A percentile compares a stretch with the other conserved stretches of the same genome.
Evolutionary conservation across 345 rosid species (phyloP).

Genomic region (Corchorus olitorius): DNA sequence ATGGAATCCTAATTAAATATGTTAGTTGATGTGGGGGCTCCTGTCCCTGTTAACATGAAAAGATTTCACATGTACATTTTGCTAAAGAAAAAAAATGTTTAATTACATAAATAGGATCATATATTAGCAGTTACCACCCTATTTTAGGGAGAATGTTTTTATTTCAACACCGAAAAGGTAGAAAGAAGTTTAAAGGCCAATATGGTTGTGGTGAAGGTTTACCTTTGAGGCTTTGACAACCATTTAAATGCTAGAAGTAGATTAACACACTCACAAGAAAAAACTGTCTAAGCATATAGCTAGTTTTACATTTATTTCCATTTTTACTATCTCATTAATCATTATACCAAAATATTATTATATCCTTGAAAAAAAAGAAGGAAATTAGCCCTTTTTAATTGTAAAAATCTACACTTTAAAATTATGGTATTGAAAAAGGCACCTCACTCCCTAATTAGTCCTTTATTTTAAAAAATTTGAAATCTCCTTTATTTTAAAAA

Average conservation of each 20-base stretch:
- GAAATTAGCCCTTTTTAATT: neutral
- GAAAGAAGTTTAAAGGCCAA: neutral
- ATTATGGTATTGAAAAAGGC: neutral
- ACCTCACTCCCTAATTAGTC: neutral
- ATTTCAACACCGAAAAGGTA: neutral
- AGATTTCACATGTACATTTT: conserved; percentile 10
- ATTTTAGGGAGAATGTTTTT: conserved; percentile 15
- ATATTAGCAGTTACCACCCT: neutral
- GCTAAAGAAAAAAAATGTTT: neutral
- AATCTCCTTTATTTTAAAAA: neutral
- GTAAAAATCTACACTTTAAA: neutral
- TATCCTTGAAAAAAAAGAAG: neutral
- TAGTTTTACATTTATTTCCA: neutral
- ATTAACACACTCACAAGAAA: neutral
- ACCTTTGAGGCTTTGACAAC: no score
- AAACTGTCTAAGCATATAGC: neutral
- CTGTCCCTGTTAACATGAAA: neutral
- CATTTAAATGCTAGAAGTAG: neutral
- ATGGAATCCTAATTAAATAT: conserved; percentile 10
- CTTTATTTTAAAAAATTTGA: neutral
- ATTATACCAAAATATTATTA: no score
- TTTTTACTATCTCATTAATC: no score
- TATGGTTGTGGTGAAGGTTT: neutral
- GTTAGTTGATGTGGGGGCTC: conserved; percentile 21
- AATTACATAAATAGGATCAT: neutral